Evolutionary conservation across 2,329 filamentous ascomycete genomes (phyloP).

Genomic region (Pestalotiopsis sp.): DNA sequence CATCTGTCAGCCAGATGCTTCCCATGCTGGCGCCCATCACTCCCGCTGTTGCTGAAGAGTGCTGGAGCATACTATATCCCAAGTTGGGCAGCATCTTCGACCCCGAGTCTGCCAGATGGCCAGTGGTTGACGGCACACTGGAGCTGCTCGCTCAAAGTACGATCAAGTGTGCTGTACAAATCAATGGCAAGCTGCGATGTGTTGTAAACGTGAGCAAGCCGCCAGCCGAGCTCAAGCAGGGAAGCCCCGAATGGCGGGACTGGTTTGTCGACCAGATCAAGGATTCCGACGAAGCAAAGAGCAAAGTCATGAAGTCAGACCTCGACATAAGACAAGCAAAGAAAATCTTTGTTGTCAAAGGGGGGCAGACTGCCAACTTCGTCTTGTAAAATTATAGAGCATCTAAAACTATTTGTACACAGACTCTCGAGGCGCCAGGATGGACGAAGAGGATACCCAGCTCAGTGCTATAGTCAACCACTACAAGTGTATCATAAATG

Average conservation of each 20-base stretch:
- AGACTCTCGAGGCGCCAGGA: neutral
- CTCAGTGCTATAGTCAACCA: slow-evolving; percentile 8
- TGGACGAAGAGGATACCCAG: slow-evolving; percentile 12
- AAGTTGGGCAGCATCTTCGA: slow-evolving; percentile 40
- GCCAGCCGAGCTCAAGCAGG: slow-evolving; percentile 39
- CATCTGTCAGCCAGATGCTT: slow-evolving; percentile 59
- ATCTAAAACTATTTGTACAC: neutral
- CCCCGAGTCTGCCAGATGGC: slow-evolving; percentile 56
- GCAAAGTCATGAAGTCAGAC: slow-evolving; percentile 51
- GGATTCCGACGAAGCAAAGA: slow-evolving; percentile 59
- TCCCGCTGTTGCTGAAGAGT: slow-evolving; percentile 80
- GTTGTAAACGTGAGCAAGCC: slow-evolving; percentile 64
- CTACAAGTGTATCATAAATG: neutral
- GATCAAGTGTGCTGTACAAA: slow-evolving; percentile 67
- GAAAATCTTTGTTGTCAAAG: slow-evolving; percentile 43
- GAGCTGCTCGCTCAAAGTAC: slow-evolving; percentile 51
- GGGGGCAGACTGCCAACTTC: slow-evolving; percentile 74
- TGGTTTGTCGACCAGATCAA: slow-evolving; percentile 67
- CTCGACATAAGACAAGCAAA: slow-evolving; percentile 40
- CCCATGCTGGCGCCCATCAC: slow-evolving; percentile 78
- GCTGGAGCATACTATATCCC: slow-evolving; percentile 64
- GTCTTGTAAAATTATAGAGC: slow-evolving; percentile 46
- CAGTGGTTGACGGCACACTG: slow-evolving; percentile 52
- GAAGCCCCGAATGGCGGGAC: slow-evolving; percentile 41
- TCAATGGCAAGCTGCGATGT: slow-evolving; percentile 79